Evolutionary conservation across 495 filamentous ascomycete genomes (phyloP).

Genomic region (Tuber calosporum): DNA sequence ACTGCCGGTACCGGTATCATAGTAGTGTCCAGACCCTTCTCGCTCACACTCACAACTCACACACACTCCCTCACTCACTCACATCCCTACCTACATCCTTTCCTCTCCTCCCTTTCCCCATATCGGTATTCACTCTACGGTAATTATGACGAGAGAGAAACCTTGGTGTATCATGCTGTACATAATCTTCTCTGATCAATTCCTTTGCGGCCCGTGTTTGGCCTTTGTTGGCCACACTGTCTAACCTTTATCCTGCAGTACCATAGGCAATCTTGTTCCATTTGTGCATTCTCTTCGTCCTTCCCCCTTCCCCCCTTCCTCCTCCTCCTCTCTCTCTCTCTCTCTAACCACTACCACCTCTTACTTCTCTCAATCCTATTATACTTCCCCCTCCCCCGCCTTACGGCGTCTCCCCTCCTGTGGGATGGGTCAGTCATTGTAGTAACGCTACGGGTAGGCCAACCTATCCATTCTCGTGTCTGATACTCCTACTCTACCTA

Average conservation of each 20-base stretch:
- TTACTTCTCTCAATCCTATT: background rate
- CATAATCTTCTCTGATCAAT: background rate
- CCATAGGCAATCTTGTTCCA: too few species aligned
- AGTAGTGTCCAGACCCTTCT: background rate
- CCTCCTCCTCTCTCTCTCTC: background rate
- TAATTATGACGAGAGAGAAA: constrained; percentile 4
- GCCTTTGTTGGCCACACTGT: background rate
- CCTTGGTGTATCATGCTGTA: too few species aligned
- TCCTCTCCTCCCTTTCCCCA: background rate
- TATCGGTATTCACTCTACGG: too few species aligned
- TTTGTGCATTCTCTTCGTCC: too few species aligned
- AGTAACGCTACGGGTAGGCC: background rate
- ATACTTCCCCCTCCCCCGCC: background rate
- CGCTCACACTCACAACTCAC: too few species aligned
- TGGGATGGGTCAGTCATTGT: background rate
- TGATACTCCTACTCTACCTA: background rate
- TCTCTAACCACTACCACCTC: background rate
- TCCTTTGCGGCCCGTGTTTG: background rate
- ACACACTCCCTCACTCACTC: background rate
- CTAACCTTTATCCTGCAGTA: too few species aligned
- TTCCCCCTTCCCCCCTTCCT: background rate
- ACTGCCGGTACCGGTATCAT: too few species aligned
- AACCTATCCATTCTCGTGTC: background rate
- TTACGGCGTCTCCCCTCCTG: background rate
- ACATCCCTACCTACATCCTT: background rate